Evolutionary conservation across 345 rosid species (phyloP).

Genomic region (Salix brachista): DNA sequence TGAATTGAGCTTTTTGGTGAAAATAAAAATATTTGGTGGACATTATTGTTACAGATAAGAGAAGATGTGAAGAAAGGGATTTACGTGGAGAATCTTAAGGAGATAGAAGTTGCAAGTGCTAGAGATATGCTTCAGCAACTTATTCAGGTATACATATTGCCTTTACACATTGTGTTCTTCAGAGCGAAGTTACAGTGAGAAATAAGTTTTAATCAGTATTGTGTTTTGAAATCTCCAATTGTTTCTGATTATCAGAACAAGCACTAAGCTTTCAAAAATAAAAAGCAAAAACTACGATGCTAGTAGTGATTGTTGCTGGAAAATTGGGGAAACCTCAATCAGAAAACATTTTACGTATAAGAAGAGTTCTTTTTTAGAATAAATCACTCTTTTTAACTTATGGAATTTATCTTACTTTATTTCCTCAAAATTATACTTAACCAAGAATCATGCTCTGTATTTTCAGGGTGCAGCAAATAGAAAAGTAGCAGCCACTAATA

Average conservation of each 20-base stretch:
- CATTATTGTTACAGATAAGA: slow-evolving; percentile 53
- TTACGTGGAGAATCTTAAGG: slow-evolving; percentile 89
- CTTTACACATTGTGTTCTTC: background rate
- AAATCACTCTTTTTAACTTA: background rate
- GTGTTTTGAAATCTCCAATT: background rate
- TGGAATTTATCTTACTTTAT: background rate
- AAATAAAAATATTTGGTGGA: background rate
- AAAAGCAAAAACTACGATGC: background rate
- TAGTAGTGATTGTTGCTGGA: background rate
- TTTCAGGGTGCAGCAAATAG: slow-evolving; percentile 93
- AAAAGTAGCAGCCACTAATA: slow-evolving; percentile 96
- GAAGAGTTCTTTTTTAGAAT: background rate
- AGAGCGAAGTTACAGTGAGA: background rate
- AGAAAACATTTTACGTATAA: background rate
- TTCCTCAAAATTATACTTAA: background rate
- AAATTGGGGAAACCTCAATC: background rate
- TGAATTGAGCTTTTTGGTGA: background rate
- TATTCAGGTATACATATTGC: slow-evolving; percentile 48
- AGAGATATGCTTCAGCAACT: slow-evolving; percentile 90
- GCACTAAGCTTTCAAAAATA: background rate
- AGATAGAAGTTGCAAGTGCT: slow-evolving; percentile 82
- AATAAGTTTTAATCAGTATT: background rate
- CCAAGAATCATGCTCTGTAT: background rate
- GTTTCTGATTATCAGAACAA: background rate
- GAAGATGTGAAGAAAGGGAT: slow-evolving; percentile 93